Evolutionary conservation across 2,329 filamentous ascomycete genomes (phyloP).

Genomic region (Dactylonectria macrodidyma): DNA sequence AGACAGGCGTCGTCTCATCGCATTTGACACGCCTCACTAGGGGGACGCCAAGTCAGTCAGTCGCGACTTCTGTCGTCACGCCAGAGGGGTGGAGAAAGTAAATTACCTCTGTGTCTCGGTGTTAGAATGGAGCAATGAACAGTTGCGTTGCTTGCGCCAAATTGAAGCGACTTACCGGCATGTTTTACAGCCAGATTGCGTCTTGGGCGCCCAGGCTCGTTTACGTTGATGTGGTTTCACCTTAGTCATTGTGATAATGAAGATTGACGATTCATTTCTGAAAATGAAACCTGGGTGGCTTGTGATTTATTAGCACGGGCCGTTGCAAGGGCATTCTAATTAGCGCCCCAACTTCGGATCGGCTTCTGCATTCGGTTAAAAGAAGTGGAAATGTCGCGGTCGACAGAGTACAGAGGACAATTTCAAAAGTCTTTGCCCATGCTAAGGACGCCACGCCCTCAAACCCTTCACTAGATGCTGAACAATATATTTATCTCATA

Average conservation of each 20-base stretch:
- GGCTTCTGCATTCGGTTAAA: too few species aligned
- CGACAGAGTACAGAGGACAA: too few species aligned
- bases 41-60: not conserved
- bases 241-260: not conserved
- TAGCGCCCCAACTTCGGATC: too few species aligned
- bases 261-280: not conserved
- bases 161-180: not conserved
- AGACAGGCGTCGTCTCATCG: not conserved
- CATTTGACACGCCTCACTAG: not conserved
- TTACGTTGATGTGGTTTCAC: not conserved
- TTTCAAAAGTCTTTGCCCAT: too few species aligned
- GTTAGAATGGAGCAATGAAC: not conserved
- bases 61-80: not conserved
- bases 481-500: too few species aligned
- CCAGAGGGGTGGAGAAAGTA: not conserved
- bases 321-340: too few species aligned
- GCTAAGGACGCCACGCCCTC: too few species aligned
- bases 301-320: not conserved
- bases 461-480: too few species aligned
- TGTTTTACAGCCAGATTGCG: not conserved
- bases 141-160: not conserved
- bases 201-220: not conserved
- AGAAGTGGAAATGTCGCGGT: too few species aligned
- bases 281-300: not conserved
- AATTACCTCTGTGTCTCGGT: not conserved